A percentile compares a stretch with the other conserved stretches of the same genome.
These are phyloP conservation scores for Sclerotinia borealis DNA, from an alignment of 2,329 filamentous ascomycete species.

Conservation along the genomic window DNA sequence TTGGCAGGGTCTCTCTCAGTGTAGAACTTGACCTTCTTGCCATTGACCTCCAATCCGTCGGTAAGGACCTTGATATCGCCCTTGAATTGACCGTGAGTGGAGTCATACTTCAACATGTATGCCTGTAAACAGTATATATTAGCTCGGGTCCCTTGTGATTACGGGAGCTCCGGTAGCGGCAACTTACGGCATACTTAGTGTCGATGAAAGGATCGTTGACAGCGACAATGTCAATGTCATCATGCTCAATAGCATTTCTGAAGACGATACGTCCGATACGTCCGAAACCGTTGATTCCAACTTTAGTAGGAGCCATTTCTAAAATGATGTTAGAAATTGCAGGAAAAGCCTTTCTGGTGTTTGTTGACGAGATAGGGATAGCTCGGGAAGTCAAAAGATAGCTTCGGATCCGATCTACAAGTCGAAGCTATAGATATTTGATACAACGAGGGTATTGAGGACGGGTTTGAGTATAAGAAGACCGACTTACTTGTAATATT, in stretches of 20 bases:
- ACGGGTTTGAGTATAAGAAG: neutral
- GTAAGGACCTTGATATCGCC: constrained; percentile 69
- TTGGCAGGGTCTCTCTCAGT: constrained; percentile 78
- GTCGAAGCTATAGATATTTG: neutral
- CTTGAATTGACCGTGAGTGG: constrained; percentile 95
- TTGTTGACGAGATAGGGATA: constrained; percentile 14
- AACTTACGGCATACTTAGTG: constrained; percentile 89
- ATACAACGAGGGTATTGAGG: neutral
- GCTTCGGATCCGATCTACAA: constrained; percentile 5
- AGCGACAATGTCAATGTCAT: constrained; percentile 85
- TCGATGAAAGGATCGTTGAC: constrained; percentile 99
- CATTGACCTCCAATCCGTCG: constrained; percentile 76
- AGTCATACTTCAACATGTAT: constrained; percentile 99
- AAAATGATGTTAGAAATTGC: constrained; percentile 20
- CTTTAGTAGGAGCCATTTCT: constrained; percentile 58
- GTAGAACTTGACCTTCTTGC: constrained; percentile 95
- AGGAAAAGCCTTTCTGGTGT: constrained; percentile 3
- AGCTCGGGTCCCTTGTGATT: constrained; percentile 12
- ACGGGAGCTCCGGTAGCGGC: constrained; percentile 12
- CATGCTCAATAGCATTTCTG: constrained; percentile 91
- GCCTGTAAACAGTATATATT: constrained; percentile 47
- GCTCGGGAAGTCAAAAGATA: constrained; percentile 3
- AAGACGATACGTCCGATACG: constrained; percentile 99
- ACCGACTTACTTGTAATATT: constrained; percentile 23
- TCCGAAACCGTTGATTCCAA: constrained; percentile 99